These are phyloP conservation scores for Paspalum vaginatum DNA, from an alignment of 176 grass and related monocot species.

Conservation along the genomic window DNA sequence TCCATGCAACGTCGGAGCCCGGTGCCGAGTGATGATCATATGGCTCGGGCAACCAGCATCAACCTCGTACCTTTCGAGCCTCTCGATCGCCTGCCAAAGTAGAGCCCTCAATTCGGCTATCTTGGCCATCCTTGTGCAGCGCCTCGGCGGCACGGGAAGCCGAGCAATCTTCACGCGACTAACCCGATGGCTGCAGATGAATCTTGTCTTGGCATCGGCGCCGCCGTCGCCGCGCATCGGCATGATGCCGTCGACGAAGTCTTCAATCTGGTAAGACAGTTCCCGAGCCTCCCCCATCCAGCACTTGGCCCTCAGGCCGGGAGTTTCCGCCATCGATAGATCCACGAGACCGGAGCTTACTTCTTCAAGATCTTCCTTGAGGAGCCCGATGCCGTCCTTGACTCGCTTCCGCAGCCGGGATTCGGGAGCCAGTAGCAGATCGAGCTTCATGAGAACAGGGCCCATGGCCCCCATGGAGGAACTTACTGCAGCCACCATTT, in stretches of 20 bases:
- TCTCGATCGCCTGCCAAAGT: background rate
- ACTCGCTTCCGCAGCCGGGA: background rate
- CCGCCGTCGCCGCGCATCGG: background rate
- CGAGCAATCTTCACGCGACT: background rate
- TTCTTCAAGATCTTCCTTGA: background rate
- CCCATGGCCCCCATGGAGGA: background rate
- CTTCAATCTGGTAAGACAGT: background rate
- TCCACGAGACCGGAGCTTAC: constrained; percentile 6
- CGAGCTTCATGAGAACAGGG: background rate
- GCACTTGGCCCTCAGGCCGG: background rate
- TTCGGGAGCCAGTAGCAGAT: background rate
- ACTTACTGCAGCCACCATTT: background rate
- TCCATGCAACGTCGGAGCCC: background rate
- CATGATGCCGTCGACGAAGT: background rate
- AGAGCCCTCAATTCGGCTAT: constrained; percentile 21
- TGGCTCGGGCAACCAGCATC: background rate
- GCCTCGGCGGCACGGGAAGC: background rate
- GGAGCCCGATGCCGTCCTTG: background rate
- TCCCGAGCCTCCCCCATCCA: constrained; percentile 2
- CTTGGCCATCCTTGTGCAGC: background rate
- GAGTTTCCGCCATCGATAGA: constrained; percentile 9
- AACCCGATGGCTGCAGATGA: background rate
- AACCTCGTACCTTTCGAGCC: constrained; percentile 24
- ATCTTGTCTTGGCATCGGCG: background rate
- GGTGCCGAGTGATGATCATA: background rate